Conservation (phyloP, 768 basidiomycete genomes). For the Harrya chromipes region DNA sequence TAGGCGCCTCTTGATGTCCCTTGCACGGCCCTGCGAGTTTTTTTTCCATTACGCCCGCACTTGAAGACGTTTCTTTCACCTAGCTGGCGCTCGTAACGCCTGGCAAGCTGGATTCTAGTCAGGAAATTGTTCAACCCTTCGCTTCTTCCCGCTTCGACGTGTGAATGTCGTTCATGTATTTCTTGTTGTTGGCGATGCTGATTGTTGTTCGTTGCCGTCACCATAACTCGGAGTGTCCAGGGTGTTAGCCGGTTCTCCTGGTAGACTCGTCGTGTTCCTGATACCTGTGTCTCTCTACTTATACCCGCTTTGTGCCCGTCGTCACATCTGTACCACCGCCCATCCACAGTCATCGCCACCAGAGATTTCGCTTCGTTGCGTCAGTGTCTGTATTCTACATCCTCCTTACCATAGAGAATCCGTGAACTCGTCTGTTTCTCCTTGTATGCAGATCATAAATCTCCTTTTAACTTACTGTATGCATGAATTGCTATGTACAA, state of each 20-base stretch:
- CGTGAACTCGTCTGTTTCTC: background rate
- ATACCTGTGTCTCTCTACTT: slow-evolving; percentile 28
- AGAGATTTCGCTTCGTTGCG: slow-evolving; percentile 13
- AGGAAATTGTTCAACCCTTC: slow-evolving; percentile 7
- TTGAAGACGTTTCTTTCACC: background rate
- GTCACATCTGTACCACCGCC: slow-evolving; percentile 25
- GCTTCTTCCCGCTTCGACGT: slow-evolving; percentile 11
- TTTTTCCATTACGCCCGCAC: background rate
- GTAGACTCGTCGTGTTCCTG: slow-evolving; percentile 19
- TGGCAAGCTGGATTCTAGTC: slow-evolving; percentile 20
- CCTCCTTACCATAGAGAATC: slow-evolving; percentile 14
- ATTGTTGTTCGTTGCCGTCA: slow-evolving; percentile 22
- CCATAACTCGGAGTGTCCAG: slow-evolving; percentile 14
- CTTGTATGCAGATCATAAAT: slow-evolving; percentile 11
- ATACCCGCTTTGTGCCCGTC: slow-evolving; percentile 27
- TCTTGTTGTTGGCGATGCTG: slow-evolving; percentile 19
- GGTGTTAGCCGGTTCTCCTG: slow-evolving; percentile 13
- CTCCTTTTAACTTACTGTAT: slow-evolving; percentile 1
- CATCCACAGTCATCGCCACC: slow-evolving; percentile 19
- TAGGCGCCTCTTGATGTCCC: slow-evolving; percentile 2
- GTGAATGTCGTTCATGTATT: slow-evolving; percentile 9
- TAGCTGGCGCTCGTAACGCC: slow-evolving; percentile 9
- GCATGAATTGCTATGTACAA: slow-evolving; percentile 1
- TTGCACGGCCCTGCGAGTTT: background rate
- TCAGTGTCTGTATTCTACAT: slow-evolving; percentile 20